Conservation (phyloP, 2,329 filamentous ascomycete genomes). For the Knufia petricola region DNA sequence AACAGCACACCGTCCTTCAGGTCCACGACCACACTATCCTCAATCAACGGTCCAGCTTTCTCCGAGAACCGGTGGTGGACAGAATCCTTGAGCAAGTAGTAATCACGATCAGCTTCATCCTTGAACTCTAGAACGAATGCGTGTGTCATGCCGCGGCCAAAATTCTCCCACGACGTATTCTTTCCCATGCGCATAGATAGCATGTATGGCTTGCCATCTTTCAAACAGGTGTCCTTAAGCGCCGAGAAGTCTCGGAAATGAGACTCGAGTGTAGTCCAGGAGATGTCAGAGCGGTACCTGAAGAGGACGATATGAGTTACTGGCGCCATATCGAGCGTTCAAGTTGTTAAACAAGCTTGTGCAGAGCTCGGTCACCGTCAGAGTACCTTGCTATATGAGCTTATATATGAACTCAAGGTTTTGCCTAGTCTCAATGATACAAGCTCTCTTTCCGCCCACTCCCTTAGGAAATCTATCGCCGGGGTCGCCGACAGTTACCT, state of each 20-base stretch:
- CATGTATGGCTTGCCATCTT: slow-evolving; percentile 51
- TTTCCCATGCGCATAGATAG: slow-evolving; percentile 46
- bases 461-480: background rate
- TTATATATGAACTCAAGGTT: background rate
- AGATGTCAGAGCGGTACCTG: slow-evolving; percentile 1
- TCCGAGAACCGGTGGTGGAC: slow-evolving; percentile 46
- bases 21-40: slow-evolving; percentile 10
- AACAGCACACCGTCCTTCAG: slow-evolving; percentile 3
- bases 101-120: slow-evolving; percentile 53
- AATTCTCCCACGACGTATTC: slow-evolving; percentile 37
- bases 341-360: too few relatives aligned
- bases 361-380: too few relatives aligned
- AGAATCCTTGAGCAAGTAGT: slow-evolving; percentile 57
- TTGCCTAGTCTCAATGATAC: background rate
- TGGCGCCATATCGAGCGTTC: background rate
- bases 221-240: slow-evolving; percentile 48
- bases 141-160: slow-evolving; percentile 50
- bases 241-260: slow-evolving; percentile 34
- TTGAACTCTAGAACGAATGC: slow-evolving; percentile 59
- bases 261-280: slow-evolving; percentile 10
- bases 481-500: background rate
- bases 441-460: background rate
- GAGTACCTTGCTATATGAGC: too few relatives aligned
- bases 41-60: slow-evolving; percentile 9
- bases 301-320: slow-evolving; percentile 13